Base-by-base conservation (phyloP, 164 flowering plant species). In the Berberis vulgaris region DNA sequence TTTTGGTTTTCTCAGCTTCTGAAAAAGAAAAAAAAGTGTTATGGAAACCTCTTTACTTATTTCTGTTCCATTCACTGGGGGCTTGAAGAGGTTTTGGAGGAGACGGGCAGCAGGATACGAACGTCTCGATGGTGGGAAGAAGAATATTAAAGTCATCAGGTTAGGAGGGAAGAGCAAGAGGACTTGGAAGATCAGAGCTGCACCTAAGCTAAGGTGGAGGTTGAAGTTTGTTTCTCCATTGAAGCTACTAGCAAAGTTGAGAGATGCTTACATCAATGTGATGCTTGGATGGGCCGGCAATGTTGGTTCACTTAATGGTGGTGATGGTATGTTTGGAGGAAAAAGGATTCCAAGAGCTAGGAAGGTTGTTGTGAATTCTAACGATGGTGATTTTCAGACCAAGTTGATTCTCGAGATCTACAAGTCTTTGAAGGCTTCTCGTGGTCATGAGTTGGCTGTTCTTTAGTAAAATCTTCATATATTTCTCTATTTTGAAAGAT, bases 231-330 rank as follows among this genome's bases (percentile, higher is more conserved):
- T 64, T 1, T 55, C 67, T 2, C 67, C 67, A 12, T 10, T 64
- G 43, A 64, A 64, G 38, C 0, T 64, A 2, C 39, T 64, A 7
- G 43, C 53, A 1, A 56, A 12, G 39, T 12, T 64, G 10, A 55
- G 60, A 45, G 67, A 64, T 45, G 67, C 59, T 4, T 64, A 64
- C 43, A 46, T 64, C 12, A 64, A 56, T 45, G 56, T 56, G 67
- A 64, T 56, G 67, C 42, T 64, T 5, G n/a, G 67, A 0, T 45
- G 54, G 8, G 50, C 66, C 2, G 66, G 66, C 2, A 63, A 64
- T 42, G 59, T 54, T 47, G 50, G 50, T 6, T 47, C 50, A 47
- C 5, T 47, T 1, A 47, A 47, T 47, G 50, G 50, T 47, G 50
- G 50, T 47, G 50, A 47, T 47, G 50, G 3, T 47, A 6, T 47